A percentile compares a stretch with the other conserved stretches of the same genome.
Conservation (phyloP, 441 rosid species). For the Populus hybrid region DNA sequence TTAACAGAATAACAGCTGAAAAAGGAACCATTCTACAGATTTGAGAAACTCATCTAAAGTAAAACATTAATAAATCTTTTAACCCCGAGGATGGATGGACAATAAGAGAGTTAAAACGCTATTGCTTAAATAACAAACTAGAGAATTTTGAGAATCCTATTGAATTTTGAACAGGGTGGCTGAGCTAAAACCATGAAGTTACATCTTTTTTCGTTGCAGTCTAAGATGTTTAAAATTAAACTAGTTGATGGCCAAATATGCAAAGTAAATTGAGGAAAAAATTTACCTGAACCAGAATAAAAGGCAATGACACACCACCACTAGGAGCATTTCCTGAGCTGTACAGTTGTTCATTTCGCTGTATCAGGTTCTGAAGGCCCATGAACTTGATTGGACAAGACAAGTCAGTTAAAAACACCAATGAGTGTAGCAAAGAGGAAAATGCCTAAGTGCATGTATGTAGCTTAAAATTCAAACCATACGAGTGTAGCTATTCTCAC, state of each 20-base stretch:
- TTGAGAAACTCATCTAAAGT: not conserved
- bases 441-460: slow-evolving; percentile 6
- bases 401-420: slow-evolving; percentile 13
- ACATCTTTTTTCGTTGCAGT: not conserved
- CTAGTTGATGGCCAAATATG: not conserved
- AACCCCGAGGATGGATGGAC: not conserved
- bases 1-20: not conserved
- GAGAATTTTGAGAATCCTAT: not conserved
- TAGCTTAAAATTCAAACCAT: slow-evolving; percentile 4
- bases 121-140: not conserved
- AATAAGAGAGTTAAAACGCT: not conserved
- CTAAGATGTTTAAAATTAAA: not conserved
- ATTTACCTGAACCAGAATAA: slow-evolving; percentile 96
- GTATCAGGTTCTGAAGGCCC: slow-evolving; percentile 88
- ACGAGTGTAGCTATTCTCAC: slow-evolving; percentile 35
- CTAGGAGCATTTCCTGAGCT: slow-evolving; percentile 81
- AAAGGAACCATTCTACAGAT: not conserved
- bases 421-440: slow-evolving; percentile 2
- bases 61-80: not conserved
- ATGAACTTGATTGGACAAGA: slow-evolving; percentile 46
- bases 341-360: slow-evolving; percentile 75
- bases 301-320: slow-evolving; percentile 93
- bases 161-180: not conserved
- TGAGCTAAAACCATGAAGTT: not conserved
- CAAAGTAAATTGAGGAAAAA: slow-evolving; percentile 17